Base-by-base conservation (phyloP, 108 stramenopile genomes). In the Nitzschia inconspicua region DNA sequence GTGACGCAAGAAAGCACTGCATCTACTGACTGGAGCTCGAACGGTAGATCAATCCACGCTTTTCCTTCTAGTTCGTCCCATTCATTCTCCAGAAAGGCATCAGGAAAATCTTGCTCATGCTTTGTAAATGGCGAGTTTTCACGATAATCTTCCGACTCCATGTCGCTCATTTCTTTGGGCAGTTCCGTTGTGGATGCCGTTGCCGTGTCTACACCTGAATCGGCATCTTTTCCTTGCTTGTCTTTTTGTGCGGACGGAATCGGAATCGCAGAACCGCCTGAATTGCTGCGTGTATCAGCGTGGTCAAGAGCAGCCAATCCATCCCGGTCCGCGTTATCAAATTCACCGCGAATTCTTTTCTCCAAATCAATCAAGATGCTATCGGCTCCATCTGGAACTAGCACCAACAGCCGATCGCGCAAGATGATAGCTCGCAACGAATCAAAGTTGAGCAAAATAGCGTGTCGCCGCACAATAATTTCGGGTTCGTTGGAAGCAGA, bases 351-450 rank as follows among this genome's bases (percentile, higher is more conserved):
- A 23, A 94, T 65, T 19, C 83, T 73, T 47, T 71, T 60, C 57
- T 88, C 93, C 29, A 94, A 50, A 11, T 73, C 51, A 7, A 78
- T 68, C 44, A 94, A 47, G n/a, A 91, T 65, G 5, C 82, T 83
- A 71, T 94, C 93, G 2, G 93, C 93, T 13, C 93, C 93, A 53
- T 87, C 85, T 0, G 89, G 93, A 0, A 94, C 93, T 25, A 90
- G 42, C 0, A 92, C 83, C 8, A 94, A 56, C 35, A 90, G 30
- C 53, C 93, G 70, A 59, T 94, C 89, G 10, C 88, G 60, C 7
- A 90, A 50, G 11, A 91, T 84, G 35, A 94, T 89, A 0, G 93
- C 82, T 30, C 93, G 76, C 3, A 94, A 66, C 0, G 93, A 88
- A 62, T 94, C 93, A 57, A 87, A 91, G 46, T 94, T 91, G 13